Conservation (phyloP, 495 filamentous ascomycete genomes). For the Penicillium cosmopolitanum region DNA sequence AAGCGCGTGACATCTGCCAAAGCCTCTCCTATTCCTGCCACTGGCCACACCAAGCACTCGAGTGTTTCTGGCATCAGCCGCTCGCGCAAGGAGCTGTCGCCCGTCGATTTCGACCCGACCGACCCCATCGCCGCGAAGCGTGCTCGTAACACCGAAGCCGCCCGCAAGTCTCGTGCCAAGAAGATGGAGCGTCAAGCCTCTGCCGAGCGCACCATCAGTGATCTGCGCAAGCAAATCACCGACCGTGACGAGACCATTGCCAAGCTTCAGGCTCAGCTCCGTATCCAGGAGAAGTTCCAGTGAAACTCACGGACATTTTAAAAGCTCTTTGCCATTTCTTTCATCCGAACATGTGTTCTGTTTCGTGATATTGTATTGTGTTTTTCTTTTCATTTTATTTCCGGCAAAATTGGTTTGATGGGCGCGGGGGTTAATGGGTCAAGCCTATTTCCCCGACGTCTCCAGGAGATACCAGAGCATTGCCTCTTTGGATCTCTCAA, state of each 20-base stretch:
- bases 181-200: slow-evolving; percentile 71
- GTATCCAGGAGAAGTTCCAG: slow-evolving; percentile 22
- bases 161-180: slow-evolving; percentile 88
- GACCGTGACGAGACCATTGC: slow-evolving; percentile 67
- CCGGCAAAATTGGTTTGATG: slow-evolving; percentile 24
- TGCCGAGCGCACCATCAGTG: slow-evolving; percentile 57
- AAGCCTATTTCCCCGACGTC: slow-evolving; percentile 36
- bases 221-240: slow-evolving; percentile 49
- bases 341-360: slow-evolving; percentile 15
- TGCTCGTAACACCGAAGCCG: slow-evolving; percentile 92
- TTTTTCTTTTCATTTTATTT: slow-evolving; percentile 15
- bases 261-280: slow-evolving; percentile 39
- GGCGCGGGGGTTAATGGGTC: slow-evolving; percentile 38
- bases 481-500: slow-evolving; percentile 23
- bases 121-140: slow-evolving; percentile 89
- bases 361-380: slow-evolving; percentile 16
- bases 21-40: slow-evolving; percentile 28
- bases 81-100: slow-evolving; percentile 77
- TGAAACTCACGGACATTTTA: slow-evolving; percentile 19
- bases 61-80: slow-evolving; percentile 72
- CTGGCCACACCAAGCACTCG: slow-evolving; percentile 60
- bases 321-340: slow-evolving; percentile 3
- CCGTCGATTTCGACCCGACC: slow-evolving; percentile 58
- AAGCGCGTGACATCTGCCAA: slow-evolving; percentile 33
- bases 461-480: slow-evolving; percentile 30